Conservation (phyloP, 2,329 filamentous ascomycete genomes). For the Ambrosiella beaveri region DNA sequence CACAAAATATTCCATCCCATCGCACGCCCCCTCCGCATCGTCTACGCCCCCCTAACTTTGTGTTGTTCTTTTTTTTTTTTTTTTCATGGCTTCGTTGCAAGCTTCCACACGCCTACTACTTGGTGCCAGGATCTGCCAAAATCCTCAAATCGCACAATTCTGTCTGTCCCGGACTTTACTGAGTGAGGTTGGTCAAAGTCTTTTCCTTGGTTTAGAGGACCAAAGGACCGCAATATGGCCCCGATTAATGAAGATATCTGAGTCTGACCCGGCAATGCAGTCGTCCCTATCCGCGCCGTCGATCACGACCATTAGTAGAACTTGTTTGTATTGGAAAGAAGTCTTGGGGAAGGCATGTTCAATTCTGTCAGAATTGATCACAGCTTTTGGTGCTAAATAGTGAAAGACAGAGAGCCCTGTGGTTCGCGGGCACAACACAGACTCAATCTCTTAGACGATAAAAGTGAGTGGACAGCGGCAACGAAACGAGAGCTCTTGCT, state of each 20-base stretch:
- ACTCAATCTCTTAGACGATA: background rate
- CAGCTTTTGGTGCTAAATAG: too few species aligned
- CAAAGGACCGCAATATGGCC: too few species aligned
- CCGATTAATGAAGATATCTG: too few species aligned
- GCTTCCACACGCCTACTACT: background rate
- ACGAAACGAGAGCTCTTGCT: background rate
- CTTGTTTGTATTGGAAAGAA: too few species aligned
- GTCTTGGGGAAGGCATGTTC: too few species aligned
- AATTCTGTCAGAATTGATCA: too few species aligned
- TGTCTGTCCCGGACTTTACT: background rate
- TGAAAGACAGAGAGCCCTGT: background rate
- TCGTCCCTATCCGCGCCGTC: too few species aligned
- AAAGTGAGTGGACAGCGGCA: background rate
- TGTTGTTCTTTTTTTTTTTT: background rate
- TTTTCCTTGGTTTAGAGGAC: too few species aligned
- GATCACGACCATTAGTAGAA: too few species aligned
- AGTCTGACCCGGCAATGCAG: too few species aligned
- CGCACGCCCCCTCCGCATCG: background rate
- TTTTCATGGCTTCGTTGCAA: background rate
- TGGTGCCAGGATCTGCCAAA: background rate
- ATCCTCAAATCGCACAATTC: background rate
- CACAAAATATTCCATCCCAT: too few species aligned
- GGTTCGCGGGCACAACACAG: background rate
- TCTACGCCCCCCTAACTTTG: background rate
- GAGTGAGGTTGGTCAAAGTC: too few species aligned